phyloP scores from a whole-genome alignment of 2,329 filamentous ascomycete species.

The Aspergillus sp. region DNA sequence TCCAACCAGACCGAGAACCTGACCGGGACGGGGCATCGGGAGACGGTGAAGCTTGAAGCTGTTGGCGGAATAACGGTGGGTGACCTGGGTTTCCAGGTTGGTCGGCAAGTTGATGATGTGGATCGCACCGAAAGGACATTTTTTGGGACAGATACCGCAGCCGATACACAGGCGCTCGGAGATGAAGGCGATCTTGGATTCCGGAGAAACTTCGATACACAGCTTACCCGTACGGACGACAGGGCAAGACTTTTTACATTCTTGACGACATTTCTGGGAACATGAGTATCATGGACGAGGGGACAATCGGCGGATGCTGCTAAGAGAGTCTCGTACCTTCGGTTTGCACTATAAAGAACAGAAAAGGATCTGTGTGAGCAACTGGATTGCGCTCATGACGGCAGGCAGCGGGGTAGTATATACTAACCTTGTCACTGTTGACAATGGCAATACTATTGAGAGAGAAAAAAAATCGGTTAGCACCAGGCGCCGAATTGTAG shows the following conservation, averaged over 20 bases:
- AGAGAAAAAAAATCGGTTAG: conserved; percentile 17
- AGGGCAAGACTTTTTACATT: conserved; percentile 98
- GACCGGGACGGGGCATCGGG: conserved; percentile 91
- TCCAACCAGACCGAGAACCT: conserved; percentile 93
- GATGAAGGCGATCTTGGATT: conserved; percentile 96
- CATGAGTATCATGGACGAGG: conserved; percentile 18
- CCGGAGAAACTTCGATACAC: conserved; percentile 87
- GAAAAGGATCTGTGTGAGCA: conserved; percentile 41
- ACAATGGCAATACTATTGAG: conserved; percentile 88
- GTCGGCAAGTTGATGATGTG: conserved; percentile 99
- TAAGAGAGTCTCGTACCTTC: conserved; percentile 57
- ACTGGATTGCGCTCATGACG: conserved; percentile 6
- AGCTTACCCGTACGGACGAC: conserved; percentile 97
- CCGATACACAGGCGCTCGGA: conserved; percentile 95
- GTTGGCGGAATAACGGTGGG: conserved; percentile 98
- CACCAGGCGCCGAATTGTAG: no score
- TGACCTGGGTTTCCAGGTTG: conserved; percentile 97
- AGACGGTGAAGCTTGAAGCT: conserved; percentile 99
- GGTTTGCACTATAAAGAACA: conserved; percentile 70
- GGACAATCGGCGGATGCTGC: neutral
- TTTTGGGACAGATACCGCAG: conserved; percentile 99
- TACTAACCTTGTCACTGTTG: conserved; percentile 88
- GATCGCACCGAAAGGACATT: conserved; percentile 97
- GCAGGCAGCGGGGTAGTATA: conserved; percentile 30
- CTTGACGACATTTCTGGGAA: conserved; percentile 88